A percentile compares a stretch with the other conserved stretches of the same genome.
Conservation (phyloP, 2,329 filamentous ascomycete species). For the Scedosporium apiospermum region DNA sequence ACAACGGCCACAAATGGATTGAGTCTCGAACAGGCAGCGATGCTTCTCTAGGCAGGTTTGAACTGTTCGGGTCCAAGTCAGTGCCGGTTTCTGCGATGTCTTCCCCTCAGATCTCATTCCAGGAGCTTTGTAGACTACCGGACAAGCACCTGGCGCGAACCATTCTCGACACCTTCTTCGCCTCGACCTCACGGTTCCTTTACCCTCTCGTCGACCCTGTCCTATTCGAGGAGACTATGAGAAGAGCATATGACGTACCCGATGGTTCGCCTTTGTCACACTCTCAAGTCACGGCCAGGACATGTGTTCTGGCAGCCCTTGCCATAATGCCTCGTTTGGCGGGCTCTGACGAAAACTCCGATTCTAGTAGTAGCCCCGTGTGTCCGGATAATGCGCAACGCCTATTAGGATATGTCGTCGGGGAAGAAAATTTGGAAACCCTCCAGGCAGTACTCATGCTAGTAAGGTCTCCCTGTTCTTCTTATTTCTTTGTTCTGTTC, state of each 20-base stretch:
- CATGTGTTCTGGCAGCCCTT: constrained; percentile 39
- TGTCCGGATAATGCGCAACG: constrained; percentile 30
- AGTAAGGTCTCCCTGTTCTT: constrained; percentile 22
- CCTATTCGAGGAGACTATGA: constrained; percentile 35
- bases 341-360: constrained; percentile 13
- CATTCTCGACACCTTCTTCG: constrained; percentile 13
- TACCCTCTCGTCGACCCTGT: constrained; percentile 39
- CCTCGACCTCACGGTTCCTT: constrained; percentile 27
- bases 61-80: constrained; percentile 6
- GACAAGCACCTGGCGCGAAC: constrained; percentile 17
- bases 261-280: constrained; percentile 9
- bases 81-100: constrained; percentile 8
- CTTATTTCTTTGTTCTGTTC: background rate
- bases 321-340: constrained; percentile 19
- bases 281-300: constrained; percentile 26
- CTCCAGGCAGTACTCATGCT: constrained; percentile 37
- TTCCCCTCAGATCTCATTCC: background rate
- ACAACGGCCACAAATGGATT: constrained; percentile 37
- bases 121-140: constrained; percentile 22
- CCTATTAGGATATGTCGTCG: constrained; percentile 30
- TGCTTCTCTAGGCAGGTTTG: constrained; percentile 14
- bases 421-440: constrained; percentile 31
- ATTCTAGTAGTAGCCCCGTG: constrained; percentile 17
- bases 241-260: constrained; percentile 29
- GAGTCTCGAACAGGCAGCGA: constrained; percentile 31